Evolutionary conservation across 306 rosid species (phyloP).

Genomic region (Amphicarpaea edgeworthii): DNA sequence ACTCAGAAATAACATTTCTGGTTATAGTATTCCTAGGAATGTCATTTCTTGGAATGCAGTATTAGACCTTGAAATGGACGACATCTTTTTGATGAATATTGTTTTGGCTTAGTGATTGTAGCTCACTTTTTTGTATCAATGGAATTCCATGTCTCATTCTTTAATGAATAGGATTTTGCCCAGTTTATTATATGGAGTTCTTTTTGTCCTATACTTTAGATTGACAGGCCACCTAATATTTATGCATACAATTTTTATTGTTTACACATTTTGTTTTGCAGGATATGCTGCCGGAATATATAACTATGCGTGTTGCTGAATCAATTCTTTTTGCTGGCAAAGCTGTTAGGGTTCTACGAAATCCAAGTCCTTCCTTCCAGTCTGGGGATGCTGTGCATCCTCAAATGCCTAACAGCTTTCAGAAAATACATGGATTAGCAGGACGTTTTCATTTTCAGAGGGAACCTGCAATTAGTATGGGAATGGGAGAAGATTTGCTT

Average conservation of each 20-base stretch:
- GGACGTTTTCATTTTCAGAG: slow-evolving; percentile 71
- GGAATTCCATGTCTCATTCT: slow-evolving; percentile 24
- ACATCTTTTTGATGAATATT: background rate
- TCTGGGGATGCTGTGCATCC: slow-evolving; percentile 64
- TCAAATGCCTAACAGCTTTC: slow-evolving; percentile 73
- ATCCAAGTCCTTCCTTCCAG: slow-evolving; percentile 82
- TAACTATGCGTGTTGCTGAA: slow-evolving; percentile 91
- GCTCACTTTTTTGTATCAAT: slow-evolving; percentile 3
- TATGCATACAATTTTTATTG: background rate
- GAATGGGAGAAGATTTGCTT: slow-evolving; percentile 81
- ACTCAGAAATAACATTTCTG: background rate
- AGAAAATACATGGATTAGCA: slow-evolving; percentile 70
- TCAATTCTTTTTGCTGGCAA: slow-evolving; percentile 96
- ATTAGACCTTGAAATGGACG: background rate
- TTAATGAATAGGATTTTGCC: slow-evolving; percentile 14
- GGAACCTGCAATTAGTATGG: slow-evolving; percentile 62
- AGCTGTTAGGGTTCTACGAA: slow-evolving; percentile 91
- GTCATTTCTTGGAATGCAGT: background rate
- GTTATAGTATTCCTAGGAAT: background rate
- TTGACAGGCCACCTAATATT: slow-evolving; percentile 1
- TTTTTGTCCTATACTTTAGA: slow-evolving; percentile 20
- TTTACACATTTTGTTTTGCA: slow-evolving; percentile 43
- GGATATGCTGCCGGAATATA: slow-evolving; percentile 98
- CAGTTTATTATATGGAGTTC: slow-evolving; percentile 37
- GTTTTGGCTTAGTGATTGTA: slow-evolving; percentile 13